These are phyloP conservation scores for Penicillium lagena DNA, from an alignment of 495 filamentous ascomycete species.

Conservation along the genomic window DNA sequence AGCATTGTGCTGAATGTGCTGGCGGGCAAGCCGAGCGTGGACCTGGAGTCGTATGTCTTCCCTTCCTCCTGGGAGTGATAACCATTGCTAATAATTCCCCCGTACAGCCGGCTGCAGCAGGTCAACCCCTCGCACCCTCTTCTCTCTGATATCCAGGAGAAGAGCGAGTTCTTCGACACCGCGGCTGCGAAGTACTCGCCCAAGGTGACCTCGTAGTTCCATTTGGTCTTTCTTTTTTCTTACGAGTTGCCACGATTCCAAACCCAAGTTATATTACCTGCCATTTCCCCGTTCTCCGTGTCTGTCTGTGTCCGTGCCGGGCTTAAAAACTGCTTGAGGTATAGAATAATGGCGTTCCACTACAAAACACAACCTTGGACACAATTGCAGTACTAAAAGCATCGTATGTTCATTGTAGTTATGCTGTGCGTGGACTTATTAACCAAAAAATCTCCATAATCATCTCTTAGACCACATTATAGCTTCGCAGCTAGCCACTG, in stretches of 20 bases:
- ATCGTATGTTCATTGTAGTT: no score
- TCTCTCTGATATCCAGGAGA: slow-evolving; percentile 64
- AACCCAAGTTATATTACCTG: no score
- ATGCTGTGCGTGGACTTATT: no score
- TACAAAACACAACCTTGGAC: no score
- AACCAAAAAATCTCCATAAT: no score
- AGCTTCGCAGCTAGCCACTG: no score
- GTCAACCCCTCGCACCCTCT: slow-evolving; percentile 56
- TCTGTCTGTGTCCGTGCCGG: no score
- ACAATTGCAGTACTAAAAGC: no score
- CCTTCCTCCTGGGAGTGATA: neutral
- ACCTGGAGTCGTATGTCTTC: slow-evolving; percentile 50
- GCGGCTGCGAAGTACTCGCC: slow-evolving; percentile 72
- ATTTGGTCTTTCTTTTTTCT: slow-evolving; percentile 8
- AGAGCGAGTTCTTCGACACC: slow-evolving; percentile 71
- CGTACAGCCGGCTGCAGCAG: slow-evolving; percentile 49
- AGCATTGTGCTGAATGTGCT: slow-evolving; percentile 70
- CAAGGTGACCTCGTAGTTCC: slow-evolving; percentile 53
- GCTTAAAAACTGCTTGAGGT: no score
- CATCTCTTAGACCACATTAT: no score
- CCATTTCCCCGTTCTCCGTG: no score
- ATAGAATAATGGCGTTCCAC: no score
- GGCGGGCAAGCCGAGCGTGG: slow-evolving; percentile 59
- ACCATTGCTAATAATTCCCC: slow-evolving; percentile 10
- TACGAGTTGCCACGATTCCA: slow-evolving; percentile 22